Base-by-base conservation (phyloP, 1,284 basidiomycete species). In the Sporisorium sorghi region DNA sequence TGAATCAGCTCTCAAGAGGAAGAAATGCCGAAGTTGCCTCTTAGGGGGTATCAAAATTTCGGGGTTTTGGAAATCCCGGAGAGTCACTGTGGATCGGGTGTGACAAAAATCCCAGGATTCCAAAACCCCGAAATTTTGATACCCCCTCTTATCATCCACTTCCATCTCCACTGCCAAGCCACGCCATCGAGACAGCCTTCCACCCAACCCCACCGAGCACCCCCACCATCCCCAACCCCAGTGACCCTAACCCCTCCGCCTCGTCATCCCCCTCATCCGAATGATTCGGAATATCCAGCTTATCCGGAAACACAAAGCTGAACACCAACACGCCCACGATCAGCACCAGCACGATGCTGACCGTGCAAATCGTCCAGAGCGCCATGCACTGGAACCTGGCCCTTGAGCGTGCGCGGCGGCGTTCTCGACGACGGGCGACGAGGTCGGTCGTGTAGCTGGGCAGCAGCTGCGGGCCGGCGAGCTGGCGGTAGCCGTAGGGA, bases 381-480 rank as follows among this genome's bases (percentile, higher is more conserved):
- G 73, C 73, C 73, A 75, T 75, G 51, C 68, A 75, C 48, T 75
- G 64, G 39, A 75, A 75, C 5, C 73, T 19, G 0, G 73, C 73
- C 5, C 68, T 40, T 7, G 60, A 61, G 8, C 73, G 39, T 1
- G 68, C 68, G 17, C 73, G 35, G 2, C 73, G 24, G 2, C 73
- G 58, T 30, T 75, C 73, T 19, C 73, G 37, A 0, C 73, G 39
- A 9, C 73, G 32, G 2, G 73, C 58, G 5, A 62, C 64, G 12
- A 75, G 50, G 24, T 75, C 60, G 5, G 73, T 57, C 2, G 61
- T 61, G 48, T 75, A 75, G 2, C 30, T 32, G 1, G 76, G 76
- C 12, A 78, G 48, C 6, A 78, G 39, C 11, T 68, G 55, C 2
- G 76, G 64, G 0, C 76, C 76, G 4, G 76, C 76, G 2, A 78